Evolutionary conservation across 2,329 filamentous ascomycete species (phyloP).

Genomic region (Fusarium protoensiforme): DNA sequence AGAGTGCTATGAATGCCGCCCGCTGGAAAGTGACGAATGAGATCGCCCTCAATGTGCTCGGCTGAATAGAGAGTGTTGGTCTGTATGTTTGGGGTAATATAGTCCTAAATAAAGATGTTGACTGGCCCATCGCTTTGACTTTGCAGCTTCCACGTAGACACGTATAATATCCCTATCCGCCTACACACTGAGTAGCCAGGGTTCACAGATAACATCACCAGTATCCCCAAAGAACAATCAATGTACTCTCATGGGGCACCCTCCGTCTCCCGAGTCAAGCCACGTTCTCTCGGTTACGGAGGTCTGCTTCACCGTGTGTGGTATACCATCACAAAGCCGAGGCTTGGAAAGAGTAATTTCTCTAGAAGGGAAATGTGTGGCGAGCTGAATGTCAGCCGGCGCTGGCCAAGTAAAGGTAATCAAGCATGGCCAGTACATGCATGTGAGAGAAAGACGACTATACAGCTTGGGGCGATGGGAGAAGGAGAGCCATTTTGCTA

Average conservation of each 20-base stretch:
- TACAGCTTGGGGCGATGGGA: not conserved
- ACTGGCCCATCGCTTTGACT: not conserved
- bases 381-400: not conserved
- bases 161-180: too few relatives aligned
- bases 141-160: not conserved
- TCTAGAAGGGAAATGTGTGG: not conserved
- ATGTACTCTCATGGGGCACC: not conserved
- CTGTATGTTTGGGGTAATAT: not conserved
- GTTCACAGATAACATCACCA: too few relatives aligned
- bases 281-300: not conserved
- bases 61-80: not conserved
- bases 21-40: not conserved
- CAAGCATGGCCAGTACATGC: not conserved
- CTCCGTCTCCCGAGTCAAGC: not conserved
- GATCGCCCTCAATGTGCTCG: not conserved
- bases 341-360: not conserved
- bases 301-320: not conserved
- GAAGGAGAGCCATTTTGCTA: not conserved
- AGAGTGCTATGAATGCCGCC: not conserved
- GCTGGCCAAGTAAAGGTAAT: not conserved
- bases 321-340: not conserved
- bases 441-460: not conserved
- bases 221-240: too few relatives aligned
- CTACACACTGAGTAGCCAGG: too few relatives aligned
- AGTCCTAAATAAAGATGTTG: not conserved